phyloP scores from a whole-genome alignment of 164 flowering plant species.

The Magnolia sinica region DNA sequence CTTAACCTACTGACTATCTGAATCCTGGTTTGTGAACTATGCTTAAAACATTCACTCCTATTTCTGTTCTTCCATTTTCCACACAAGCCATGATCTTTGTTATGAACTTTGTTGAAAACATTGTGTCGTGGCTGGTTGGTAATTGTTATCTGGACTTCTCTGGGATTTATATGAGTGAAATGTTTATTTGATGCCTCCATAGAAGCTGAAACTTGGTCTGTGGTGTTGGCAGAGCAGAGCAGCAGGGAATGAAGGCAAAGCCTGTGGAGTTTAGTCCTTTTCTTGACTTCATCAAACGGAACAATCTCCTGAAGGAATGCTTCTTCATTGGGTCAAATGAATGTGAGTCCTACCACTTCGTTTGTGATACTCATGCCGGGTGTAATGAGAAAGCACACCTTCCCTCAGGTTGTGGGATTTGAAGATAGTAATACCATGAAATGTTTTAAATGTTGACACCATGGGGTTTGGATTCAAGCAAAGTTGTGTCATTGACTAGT shows the following conservation, averaged over 20 bases:
- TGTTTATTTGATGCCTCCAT: background rate
- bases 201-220: background rate
- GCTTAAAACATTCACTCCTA: background rate
- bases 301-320: conserved; percentile 26
- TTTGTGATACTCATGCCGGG: background rate
- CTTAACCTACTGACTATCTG: background rate
- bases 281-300: conserved; percentile 32
- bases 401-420: too few species aligned
- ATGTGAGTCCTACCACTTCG: conserved; percentile 22
- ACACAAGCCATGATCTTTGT: background rate
- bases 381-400: background rate
- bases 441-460: too few species aligned
- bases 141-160: background rate
- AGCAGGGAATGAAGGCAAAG: conserved; percentile 26
- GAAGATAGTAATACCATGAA: background rate
- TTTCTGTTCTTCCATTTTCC: background rate
- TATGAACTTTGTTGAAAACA: background rate
- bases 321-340: conserved; percentile 33
- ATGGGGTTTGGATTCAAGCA: too few species aligned
- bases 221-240: conserved; percentile 31
- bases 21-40: background rate
- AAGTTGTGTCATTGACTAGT: too few species aligned
- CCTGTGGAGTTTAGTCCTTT: conserved; percentile 27
- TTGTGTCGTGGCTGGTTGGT: background rate
- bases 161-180: background rate